These are phyloP conservation scores for Juglanconis oblonga DNA, from an alignment of 2,329 filamentous ascomycete species.

Conservation along the genomic window DNA sequence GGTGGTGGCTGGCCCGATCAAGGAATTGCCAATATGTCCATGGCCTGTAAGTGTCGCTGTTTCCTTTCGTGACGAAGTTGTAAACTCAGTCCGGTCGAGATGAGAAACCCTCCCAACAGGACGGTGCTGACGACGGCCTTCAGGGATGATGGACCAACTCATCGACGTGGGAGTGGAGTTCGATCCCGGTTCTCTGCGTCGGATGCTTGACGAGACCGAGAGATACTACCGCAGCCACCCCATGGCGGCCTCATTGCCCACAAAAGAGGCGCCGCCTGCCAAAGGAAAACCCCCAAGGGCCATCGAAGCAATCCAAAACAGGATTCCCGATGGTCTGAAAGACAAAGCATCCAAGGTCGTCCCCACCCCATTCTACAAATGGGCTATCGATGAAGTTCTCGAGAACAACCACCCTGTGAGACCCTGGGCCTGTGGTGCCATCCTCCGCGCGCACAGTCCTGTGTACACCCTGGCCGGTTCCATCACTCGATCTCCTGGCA, in stretches of 20 bases:
- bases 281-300: conserved; percentile 7
- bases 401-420: conserved; percentile 44
- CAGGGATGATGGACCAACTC: conserved; percentile 57
- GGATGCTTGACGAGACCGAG: conserved; percentile 34
- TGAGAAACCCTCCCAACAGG: too few species aligned
- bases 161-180: conserved; percentile 51
- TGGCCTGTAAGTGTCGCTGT: conserved; percentile 29
- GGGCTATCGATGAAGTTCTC: conserved; percentile 49
- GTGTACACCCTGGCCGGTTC: conserved; percentile 44
- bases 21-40: conserved; percentile 35
- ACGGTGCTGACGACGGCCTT: not conserved
- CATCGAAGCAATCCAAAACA: conserved; percentile 4
- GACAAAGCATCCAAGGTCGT: not conserved
- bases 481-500: conserved; percentile 43
- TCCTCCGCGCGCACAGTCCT: conserved; percentile 35
- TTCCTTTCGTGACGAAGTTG: not conserved
- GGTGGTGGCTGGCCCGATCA: conserved; percentile 64
- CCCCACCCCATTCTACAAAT: conserved; percentile 22
- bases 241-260: conserved; percentile 11
- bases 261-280: conserved; percentile 13
- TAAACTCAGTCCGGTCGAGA: too few species aligned
- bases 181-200: conserved; percentile 37
- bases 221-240: conserved; percentile 21
- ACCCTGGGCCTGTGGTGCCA: conserved; percentile 46
- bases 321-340: conserved; percentile 10